Percentiles rank a stretch among this genome's conserved stretches.
These are phyloP conservation scores for Juncus inflexus DNA, from an alignment of 176 grass and related monocot genomes.

Conservation along the genomic window DNA sequence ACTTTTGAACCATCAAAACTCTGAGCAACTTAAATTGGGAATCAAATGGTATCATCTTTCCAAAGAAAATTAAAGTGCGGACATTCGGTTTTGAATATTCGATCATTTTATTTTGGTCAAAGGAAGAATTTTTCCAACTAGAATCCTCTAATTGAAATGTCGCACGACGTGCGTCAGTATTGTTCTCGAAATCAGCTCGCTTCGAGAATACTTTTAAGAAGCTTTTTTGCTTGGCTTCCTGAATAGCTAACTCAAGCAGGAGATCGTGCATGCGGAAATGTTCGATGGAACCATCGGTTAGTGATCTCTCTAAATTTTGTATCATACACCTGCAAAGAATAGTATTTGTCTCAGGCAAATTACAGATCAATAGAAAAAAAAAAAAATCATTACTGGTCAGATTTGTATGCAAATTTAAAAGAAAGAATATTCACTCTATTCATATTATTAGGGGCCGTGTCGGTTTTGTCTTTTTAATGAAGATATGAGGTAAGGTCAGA, in stretches of 20 bases:
- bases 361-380: not conserved
- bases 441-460: too few relatives aligned
- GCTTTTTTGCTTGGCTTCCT: not conserved
- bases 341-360: not conserved
- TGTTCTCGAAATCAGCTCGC: not conserved
- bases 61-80: not conserved
- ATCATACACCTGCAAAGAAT: conserved; percentile 7
- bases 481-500: too few relatives aligned
- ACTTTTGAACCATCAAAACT: not conserved
- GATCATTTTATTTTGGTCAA: not conserved
- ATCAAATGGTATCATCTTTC: not conserved
- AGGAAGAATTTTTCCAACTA: not conserved
- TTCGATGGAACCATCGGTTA: not conserved
- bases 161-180: not conserved
- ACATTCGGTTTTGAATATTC: not conserved
- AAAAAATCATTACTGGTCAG: too few relatives aligned
- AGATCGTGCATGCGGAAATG: not conserved
- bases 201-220: not conserved
- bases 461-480: too few relatives aligned
- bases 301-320: not conserved
- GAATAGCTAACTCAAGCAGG: not conserved
- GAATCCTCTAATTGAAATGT: not conserved
- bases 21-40: not conserved
- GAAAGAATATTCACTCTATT: too few relatives aligned
- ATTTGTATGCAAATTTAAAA: too few relatives aligned